Evolutionary conservation across 148 eudicot species (phyloP), one percentile per base, ranked within the genome.

Genomic region (Cornus kousa): DNA sequence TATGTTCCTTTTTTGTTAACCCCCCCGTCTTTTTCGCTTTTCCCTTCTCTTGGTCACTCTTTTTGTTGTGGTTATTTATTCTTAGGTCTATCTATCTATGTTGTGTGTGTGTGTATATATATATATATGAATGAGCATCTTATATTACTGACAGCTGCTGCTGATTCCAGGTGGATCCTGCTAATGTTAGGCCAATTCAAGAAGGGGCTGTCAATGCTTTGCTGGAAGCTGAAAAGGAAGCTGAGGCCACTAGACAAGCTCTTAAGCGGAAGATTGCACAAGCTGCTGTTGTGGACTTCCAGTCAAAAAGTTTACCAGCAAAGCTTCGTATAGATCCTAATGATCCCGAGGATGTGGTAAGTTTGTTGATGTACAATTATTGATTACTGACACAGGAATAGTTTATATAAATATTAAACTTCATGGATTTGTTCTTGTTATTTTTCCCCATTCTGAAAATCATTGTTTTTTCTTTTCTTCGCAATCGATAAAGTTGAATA

Each of bases 261-360:
- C 84, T 96, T 53, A 96, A 96, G 85, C 91, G 98, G 68, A 96
- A 96, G 86, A 93, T 96, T 88, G 97, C 97, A 40, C 94, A 93
- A 85, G 89, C 99, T 82, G 97, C 97, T 68, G 74, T 80, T 32
- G 85, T 73, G 70, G 99, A 93, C 75, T 85, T 83, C 75, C 91
- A 93, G 80, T 83, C 92, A 74, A 77, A 84, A 78, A 88, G 84
- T 74, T 76, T 96, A 80, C 99, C 99, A 33, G 88, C 87, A 64
- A 96, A 96, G 84, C 98, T 93, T 71, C 94, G 90, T 59, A 89
- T 96, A 81, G 93, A 93, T 80, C 97, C 98, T 60, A 89, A 92
- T 37, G 99, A 96, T 82, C 90, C 97, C 70, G 99, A 96, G 83
- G 99, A 96, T 78, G 98, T 95, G 97, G 98, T 93, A 84, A 82